Evolutionary conservation across 106 monocot species (phyloP), one percentile per base, ranked within the genome.

Genomic region (Dendrobium nobile): DNA sequence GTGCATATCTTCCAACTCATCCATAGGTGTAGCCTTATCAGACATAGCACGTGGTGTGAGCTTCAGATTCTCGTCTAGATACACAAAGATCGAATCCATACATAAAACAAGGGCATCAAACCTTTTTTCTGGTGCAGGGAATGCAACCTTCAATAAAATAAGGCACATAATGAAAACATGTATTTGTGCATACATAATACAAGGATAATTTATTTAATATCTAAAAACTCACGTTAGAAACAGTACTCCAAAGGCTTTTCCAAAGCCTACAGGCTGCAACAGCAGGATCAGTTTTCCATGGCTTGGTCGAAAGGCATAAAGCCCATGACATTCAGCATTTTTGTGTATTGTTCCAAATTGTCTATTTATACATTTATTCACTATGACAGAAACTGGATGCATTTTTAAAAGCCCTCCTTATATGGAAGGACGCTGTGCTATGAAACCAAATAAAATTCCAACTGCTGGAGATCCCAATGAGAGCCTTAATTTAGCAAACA

Each of bases 1-100:
- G 61, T 94, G 88, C 85, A 98, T 98, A 83, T 98, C 94, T 89
- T 94, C 94, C 83, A 98, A 82, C 81, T 98, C 97, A 91, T 98
- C 97, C 70, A 82, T 47, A 78, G 97, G 91, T 55, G 88, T 89
- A 47, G 85, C 87, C 83, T 98, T 98, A 82, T 98, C 94, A 79
- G 92, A 89, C 84, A 98, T 86, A 79, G 88, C 81, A 84, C 89
- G 92, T 31, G 90, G 89, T 18, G 88, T 89, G 68, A 94, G 85
- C 85, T 87, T 92, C 83, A 98, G 82, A 79, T 98, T 94, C 47
- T 98, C 97, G 75, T 98, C 94, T 26, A 98, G 78, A 77, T 89
- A 94, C 18, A 88, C 47, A 81, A 98, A 94, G 78, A 92, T 86
- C 65, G 92, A 94, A 82, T 80, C 91, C 61, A 88, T 82, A 82